phyloP scores from a whole-genome alignment of 495 filamentous ascomycete genomes.

The Margaritispora aquatica region DNA sequence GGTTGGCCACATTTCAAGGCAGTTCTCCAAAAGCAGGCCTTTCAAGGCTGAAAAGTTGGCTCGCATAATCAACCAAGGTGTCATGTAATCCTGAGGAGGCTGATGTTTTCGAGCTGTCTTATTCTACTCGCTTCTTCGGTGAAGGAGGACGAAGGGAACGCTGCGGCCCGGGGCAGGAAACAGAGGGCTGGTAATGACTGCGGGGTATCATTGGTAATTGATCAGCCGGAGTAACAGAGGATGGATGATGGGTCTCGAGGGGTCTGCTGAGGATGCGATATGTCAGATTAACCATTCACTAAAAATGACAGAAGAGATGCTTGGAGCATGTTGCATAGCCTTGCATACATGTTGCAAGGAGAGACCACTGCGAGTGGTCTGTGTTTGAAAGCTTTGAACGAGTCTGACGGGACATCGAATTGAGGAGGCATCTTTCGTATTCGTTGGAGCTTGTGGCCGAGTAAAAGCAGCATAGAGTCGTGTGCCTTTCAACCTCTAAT shows the following conservation, averaged over 20 bases:
- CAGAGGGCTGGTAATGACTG: background rate
- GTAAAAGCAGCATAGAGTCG: background rate
- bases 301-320: background rate
- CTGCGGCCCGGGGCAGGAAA: background rate
- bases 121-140: background rate
- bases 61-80: background rate
- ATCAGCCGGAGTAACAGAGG: slow-evolving; percentile 1
- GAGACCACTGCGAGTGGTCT: background rate
- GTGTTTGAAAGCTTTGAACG: background rate
- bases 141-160: background rate
- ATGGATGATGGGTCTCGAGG: background rate
- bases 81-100: background rate
- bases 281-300: background rate
- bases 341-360: background rate
- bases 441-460: background rate
- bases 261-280: background rate
- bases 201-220: background rate
- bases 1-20: slow-evolving; percentile 6
- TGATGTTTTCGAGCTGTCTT: background rate
- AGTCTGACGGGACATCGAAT: too few species aligned
- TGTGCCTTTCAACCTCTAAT: background rate
- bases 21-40: background rate
- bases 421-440: background rate
- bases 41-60: background rate
- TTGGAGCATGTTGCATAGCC: background rate